Evolutionary conservation across 495 filamentous ascomycete genomes (phyloP).

Genomic region (Poronia punctata): DNA sequence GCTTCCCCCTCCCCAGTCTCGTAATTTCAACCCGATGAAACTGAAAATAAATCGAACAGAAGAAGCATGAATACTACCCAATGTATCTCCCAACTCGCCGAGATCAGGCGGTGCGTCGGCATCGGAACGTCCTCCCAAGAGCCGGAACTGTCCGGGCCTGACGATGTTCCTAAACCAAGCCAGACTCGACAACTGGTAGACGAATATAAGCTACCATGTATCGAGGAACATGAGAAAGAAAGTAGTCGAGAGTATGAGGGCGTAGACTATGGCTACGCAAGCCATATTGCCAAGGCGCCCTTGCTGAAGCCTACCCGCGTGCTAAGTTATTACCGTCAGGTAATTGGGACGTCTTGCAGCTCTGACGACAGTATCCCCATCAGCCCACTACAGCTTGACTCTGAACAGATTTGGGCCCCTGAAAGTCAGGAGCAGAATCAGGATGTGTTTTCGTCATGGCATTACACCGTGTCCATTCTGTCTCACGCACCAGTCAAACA

Average conservation of each 20-base stretch:
- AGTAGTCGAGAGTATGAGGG: conserved; percentile 22
- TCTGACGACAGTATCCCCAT: conserved; percentile 14
- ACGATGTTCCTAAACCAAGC: not conserved
- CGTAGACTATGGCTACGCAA: conserved; percentile 14
- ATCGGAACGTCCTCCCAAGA: not conserved
- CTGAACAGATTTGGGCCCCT: conserved; percentile 1
- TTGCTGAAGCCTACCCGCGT: conserved; percentile 2
- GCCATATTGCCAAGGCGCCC: conserved; percentile 4
- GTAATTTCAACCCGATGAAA: not conserved
- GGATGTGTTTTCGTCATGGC: not conserved
- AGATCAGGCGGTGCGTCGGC: not conserved
- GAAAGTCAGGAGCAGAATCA: not conserved
- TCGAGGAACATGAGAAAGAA: conserved; percentile 18
- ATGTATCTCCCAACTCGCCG: conserved; percentile 4
- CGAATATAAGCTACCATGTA: conserved; percentile 17
- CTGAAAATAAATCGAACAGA: conserved; percentile 2
- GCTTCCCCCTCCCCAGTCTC: not conserved
- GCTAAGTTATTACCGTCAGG: conserved; percentile 6
- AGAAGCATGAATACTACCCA: not conserved
- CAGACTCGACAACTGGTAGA: conserved; percentile 15
- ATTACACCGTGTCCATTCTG: not conserved
- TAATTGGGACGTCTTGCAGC: conserved; percentile 9
- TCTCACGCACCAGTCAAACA: not conserved
- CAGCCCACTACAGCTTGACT: conserved; percentile 14
- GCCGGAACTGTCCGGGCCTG: not conserved